A percentile compares a stretch with the other conserved stretches of the same genome.
phyloP scores from a whole-genome alignment of 306 rosid genomes.

The Medicago ruthenica region DNA sequence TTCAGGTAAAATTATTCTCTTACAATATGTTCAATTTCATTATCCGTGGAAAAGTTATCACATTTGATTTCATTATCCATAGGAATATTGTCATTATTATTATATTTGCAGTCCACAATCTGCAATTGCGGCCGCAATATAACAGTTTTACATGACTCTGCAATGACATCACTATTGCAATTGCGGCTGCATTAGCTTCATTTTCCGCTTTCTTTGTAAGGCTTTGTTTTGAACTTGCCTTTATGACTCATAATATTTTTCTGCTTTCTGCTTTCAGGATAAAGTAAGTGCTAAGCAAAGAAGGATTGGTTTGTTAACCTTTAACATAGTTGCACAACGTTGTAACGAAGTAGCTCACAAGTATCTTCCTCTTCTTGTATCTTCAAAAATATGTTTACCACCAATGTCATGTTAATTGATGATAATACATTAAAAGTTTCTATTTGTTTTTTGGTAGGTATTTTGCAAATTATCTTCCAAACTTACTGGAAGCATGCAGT shows the following conservation, averaged over 20 bases:
- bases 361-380: constrained; percentile 42
- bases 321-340: constrained; percentile 46
- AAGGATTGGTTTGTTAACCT: constrained; percentile 43
- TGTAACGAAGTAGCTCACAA: constrained; percentile 44
- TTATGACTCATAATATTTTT: constrained; percentile 27
- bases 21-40: constrained; percentile 33
- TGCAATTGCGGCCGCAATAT: not conserved
- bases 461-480: constrained; percentile 37
- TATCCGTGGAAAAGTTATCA: constrained; percentile 12
- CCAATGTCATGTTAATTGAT: constrained; percentile 4
- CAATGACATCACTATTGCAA: too few species aligned
- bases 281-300: constrained; percentile 40
- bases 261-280: constrained; percentile 44
- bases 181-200: not conserved
- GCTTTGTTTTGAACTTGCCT: not conserved
- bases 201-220: not conserved
- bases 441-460: constrained; percentile 37
- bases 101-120: not conserved
- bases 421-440: not conserved
- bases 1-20: constrained; percentile 41
- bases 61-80: constrained; percentile 29
- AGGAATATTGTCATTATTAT: not conserved
- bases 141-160: too few species aligned
- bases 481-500: constrained; percentile 48
- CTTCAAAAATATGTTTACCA: not conserved